Base-by-base conservation (phyloP, 768 basidiomycete genomes). In the Panus rudis region DNA sequence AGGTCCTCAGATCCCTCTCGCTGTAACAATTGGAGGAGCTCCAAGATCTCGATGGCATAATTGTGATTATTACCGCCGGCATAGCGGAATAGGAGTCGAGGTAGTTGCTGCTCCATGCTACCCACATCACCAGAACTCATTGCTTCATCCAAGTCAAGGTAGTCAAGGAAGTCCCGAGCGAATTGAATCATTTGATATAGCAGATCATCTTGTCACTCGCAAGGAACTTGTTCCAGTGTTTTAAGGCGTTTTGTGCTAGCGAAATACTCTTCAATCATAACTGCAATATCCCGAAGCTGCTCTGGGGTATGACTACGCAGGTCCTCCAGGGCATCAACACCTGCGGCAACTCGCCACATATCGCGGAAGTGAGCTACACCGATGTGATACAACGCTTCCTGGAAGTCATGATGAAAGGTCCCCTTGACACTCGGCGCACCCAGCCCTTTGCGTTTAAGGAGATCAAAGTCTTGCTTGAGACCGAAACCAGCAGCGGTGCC, bases 321-420 rank as follows among this genome's bases (percentile, higher is more conserved):
- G 0, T 66, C 59, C 2, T 35, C 21, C 0, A 70, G 37, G 1
- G 28, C 40, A 10, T 56, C 41, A 1, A 61, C 63, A 1, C 49
- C 26, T 0, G 45, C 56, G 17, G 65, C 46, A 2, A 43, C 22
- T 4, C 55, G 26, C 67, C 67, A 71, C 20, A 57, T 46, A 12
- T 52, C 61, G 3, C 52, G 61, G 2, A 73, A 47, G 35, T 65
- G 66, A 0, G 67, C 71, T 31, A 67, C 65, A 0, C 57, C 52
- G 14, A 70, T 51, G 41, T 67, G 60, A 19, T 56, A 49, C 1
- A 72, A 37, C 0, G 59, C 59, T 31, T 72, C 68, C 14, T 65
- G 51, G 1, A 70, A 47, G 42, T 64, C 42, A 42, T 61, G 58
- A 28, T 57, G 40, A 35, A 58, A 61, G 4, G 45, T 42, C 1